Base-by-base conservation (phyloP, 176 grass and related monocot species). In the Leersia perrieri region DNA sequence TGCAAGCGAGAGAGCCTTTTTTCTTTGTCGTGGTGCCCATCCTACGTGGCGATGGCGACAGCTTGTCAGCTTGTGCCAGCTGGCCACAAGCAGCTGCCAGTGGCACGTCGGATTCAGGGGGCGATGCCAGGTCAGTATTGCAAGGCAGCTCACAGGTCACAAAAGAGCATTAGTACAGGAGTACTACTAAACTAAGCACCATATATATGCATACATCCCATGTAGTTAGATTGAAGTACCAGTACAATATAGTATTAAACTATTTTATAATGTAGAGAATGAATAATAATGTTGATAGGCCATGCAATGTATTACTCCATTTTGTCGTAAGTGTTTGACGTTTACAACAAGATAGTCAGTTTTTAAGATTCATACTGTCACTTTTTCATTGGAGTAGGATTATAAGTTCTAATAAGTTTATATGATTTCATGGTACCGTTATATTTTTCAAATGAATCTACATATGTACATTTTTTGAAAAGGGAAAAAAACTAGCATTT, bases 61-160 rank as follows among this genome's bases (percentile, higher is more conserved):
- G 5, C 39, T 75, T 79, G 76, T 69, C 87, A 55, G 76, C 63
- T 85, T 75, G 64, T 51, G 68, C 73, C 57, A 63, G 33, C 44
- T 32, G 53, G n/a, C 51, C 16, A 4, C 9, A 26, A 40, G 39
- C 30, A 65, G 76, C 3, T 58, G 71, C 88, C 41, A 85, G 83
- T 81, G 88, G 88, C 88, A 89, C 78, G 88, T 89, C 83, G 78
- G 88, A 89, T 89, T 89, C 88, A 85, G 29, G 57, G 33, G 70
- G 61, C 77, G 82, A 57, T 77, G 87, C 77, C 82, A 89, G 57
- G 82, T 89, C 88, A 82, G 88, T 85, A 39, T 82, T 81, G 62
- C 82, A 32, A 13, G 75, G 25, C 53, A 20, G 47, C 69, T 78
- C 70, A 35, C 85, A 35, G 2, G 29, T 72, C 68, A 32, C 63